Conservation (phyloP, 176 grass and related monocot species). For the Saccharum officinarum region DNA sequence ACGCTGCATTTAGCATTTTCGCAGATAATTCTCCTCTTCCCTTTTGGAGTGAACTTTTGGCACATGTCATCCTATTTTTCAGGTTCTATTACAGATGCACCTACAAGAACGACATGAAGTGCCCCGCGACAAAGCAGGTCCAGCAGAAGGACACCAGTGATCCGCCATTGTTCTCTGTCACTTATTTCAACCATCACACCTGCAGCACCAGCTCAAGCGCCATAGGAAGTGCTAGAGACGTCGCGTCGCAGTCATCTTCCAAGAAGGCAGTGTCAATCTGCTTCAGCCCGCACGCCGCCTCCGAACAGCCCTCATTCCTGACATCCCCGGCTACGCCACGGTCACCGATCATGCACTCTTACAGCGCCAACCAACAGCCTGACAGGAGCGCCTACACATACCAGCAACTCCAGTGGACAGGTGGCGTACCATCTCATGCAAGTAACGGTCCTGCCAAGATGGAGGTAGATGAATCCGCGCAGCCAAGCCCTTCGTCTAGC, state of each 20-base stretch:
- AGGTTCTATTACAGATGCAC: constrained; percentile 62
- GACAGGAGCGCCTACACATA: background rate
- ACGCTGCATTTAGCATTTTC: background rate
- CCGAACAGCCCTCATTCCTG: constrained; percentile 22
- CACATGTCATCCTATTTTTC: background rate
- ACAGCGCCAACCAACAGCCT: constrained; percentile 17
- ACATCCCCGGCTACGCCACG: background rate
- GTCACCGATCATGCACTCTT: background rate
- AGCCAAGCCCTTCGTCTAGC: background rate
- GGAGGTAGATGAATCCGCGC: background rate
- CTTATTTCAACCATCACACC: constrained; percentile 50
- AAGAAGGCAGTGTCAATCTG: constrained; percentile 37
- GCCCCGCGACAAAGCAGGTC: constrained; percentile 53
- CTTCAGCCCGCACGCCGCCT: background rate
- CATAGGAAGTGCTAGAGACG: background rate
- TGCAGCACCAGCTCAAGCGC: constrained; percentile 40
- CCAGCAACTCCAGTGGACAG: constrained; percentile 37
- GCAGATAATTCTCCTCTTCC: background rate
- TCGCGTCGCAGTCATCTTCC: background rate
- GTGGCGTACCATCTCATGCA: background rate
- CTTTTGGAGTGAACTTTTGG: background rate
- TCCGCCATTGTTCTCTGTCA: constrained; percentile 41
- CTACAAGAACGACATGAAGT: constrained; percentile 54
- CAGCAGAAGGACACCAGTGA: constrained; percentile 50
- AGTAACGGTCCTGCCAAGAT: constrained; percentile 8